Evolutionary conservation across 1,284 basidiomycete genomes (phyloP).

Genomic region (Wallemia hederae): DNA sequence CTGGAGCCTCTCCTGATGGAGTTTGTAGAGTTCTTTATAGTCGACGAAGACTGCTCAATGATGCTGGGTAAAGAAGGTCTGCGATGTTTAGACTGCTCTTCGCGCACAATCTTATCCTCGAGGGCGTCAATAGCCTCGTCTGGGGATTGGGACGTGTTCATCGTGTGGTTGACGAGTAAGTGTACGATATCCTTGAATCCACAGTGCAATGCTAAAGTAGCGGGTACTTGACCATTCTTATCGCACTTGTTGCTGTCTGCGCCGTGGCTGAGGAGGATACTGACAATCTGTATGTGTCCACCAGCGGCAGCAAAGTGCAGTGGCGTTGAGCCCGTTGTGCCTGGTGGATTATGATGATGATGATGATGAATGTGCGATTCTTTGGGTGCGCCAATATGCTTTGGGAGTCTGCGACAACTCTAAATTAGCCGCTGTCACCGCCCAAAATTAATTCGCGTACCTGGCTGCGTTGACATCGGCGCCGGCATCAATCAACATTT

Average conservation of each 20-base stretch:
- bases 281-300: neutral
- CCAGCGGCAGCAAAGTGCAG: neutral
- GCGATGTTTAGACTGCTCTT: neutral
- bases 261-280: neutral
- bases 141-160: neutral
- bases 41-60: neutral
- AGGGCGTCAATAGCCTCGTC: neutral
- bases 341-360: neutral
- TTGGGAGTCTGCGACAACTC: neutral
- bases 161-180: neutral
- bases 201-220: neutral
- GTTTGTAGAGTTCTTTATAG: neutral
- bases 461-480: neutral
- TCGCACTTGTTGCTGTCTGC: neutral
- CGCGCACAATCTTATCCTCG: neutral
- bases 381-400: neutral
- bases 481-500: neutral
- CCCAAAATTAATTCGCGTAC: neutral
- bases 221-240: neutral
- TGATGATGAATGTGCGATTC: neutral
- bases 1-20: neutral
- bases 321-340: neutral
- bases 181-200: neutral
- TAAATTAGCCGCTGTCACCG: neutral
- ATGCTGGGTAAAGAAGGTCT: neutral